phyloP scores from a whole-genome alignment of 768 basidiomycete genomes.

The Roridomyces roridus region DNA sequence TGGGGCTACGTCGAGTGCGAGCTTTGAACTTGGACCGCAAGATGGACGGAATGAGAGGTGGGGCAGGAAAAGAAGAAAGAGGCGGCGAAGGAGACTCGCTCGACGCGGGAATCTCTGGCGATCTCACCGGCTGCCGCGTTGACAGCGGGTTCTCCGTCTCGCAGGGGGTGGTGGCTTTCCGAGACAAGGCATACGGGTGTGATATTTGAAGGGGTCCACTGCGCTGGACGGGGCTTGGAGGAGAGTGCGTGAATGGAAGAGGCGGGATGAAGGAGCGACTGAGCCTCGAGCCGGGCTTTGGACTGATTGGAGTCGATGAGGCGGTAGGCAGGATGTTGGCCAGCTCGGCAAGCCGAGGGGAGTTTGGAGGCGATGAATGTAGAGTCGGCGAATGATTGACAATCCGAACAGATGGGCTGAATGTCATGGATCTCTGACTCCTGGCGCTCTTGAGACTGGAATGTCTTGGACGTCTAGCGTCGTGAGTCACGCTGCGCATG shows the following conservation, averaged over 20 bases:
- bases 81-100: slow-evolving; percentile 11
- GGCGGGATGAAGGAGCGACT: slow-evolving; percentile 22
- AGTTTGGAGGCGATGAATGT: slow-evolving; percentile 27
- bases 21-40: slow-evolving; percentile 25
- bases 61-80: slow-evolving; percentile 13
- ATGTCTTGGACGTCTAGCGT: slow-evolving; percentile 25
- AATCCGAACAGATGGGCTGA: slow-evolving; percentile 31
- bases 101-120: background rate
- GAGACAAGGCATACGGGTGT: slow-evolving; percentile 34
- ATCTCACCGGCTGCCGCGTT: background rate
- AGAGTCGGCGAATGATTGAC: slow-evolving; percentile 22
- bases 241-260: slow-evolving; percentile 16
- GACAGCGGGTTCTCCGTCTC: slow-evolving; percentile 5
- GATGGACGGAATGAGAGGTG: slow-evolving; percentile 8
- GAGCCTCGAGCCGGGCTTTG: slow-evolving; percentile 11
- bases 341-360: slow-evolving; percentile 12
- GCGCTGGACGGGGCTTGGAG: slow-evolving; percentile 10
- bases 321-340: slow-evolving; percentile 7
- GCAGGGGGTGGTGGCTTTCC: slow-evolving; percentile 14
- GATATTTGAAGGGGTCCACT: slow-evolving; percentile 30
- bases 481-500: slow-evolving; percentile 22
- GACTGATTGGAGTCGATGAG: slow-evolving; percentile 10
- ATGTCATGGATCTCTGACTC: slow-evolving; percentile 26
- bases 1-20: slow-evolving; percentile 42
- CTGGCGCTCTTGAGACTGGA: slow-evolving; percentile 32